Base-by-base conservation (phyloP, 768 basidiomycete species). In the Coprinopsis cinerea region DNA sequence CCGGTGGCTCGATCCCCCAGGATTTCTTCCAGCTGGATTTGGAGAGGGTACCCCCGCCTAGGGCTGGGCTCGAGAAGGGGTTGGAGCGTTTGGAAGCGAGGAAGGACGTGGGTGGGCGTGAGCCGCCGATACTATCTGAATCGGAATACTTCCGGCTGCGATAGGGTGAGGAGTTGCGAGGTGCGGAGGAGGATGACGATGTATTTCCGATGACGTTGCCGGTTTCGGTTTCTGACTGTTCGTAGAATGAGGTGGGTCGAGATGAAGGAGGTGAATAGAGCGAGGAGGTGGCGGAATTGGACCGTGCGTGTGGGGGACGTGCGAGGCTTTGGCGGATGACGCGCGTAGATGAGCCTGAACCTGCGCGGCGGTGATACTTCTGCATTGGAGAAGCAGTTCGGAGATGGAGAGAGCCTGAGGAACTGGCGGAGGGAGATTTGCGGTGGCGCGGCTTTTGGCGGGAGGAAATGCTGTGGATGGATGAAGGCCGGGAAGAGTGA, bases 21-120 rank as follows among this genome's bases (percentile, higher is more conserved):
- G 84, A 79, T 64, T 89, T 90, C 73, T 88, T 91, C 90, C 90
- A 92, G 61, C 85, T 85, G 18, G 85, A 82, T 25, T 82, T 78
- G 26, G 85, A 79, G 44, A 81, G 65, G 26, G 68, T 67, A 47
- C 68, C 71, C 15, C 64, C 58, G 53, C 73, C 70, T 11, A 63
- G 50, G 3, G 67, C 67, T 10, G 82, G 82, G 55, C 77, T 83
- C 56, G 70, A 68, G 61, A 89, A 88, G 1, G 88, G 83, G 1
- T 83, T 87, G 54, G 78, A 71, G 22, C 85, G 81, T 60, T 92
- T 92, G 64, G 92, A 89, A 4, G 87, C 89, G 26, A 92, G 72
- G 55, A 92, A 89, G 2, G 85, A 83, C 28, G 84, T 78, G 43
- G 61, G 72, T 51, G 64, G 71, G 53, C 63, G 74, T 52, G 61